Percentiles rank a stretch among this genome's conserved stretches.
Evolutionary conservation across 2,329 filamentous ascomycete genomes (phyloP).

Genomic region (Phaeoacremonium minimum): DNA sequence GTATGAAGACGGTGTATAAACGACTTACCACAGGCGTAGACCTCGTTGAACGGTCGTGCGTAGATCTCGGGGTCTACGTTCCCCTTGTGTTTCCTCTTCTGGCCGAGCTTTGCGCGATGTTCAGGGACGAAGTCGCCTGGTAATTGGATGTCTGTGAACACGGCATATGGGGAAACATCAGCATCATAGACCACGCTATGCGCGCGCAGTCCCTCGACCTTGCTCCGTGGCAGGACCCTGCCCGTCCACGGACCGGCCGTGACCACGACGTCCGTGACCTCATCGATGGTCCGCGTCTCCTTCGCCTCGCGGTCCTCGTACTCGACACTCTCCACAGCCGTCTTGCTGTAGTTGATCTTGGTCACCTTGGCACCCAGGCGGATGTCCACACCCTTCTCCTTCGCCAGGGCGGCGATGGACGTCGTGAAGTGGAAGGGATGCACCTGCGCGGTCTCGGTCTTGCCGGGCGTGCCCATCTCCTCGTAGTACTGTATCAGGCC

Average conservation of each 20-base stretch:
- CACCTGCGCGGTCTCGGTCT: constrained; percentile 82
- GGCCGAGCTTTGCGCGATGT: constrained; percentile 40
- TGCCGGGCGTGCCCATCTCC: constrained; percentile 68
- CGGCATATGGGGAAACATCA: constrained; percentile 66
- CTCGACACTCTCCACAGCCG: constrained; percentile 52
- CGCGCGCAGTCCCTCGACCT: constrained; percentile 54
- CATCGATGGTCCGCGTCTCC: constrained; percentile 27
- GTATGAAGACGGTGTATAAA: background rate
- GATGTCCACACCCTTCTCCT: constrained; percentile 64
- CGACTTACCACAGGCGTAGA: constrained; percentile 79
- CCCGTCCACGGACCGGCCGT: constrained; percentile 47
- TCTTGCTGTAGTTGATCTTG: constrained; percentile 51
- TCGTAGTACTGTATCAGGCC: constrained; percentile 67
- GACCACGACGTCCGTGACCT: constrained; percentile 50
- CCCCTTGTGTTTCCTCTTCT: constrained; percentile 51
- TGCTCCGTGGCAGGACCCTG: constrained; percentile 50
- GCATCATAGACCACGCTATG: constrained; percentile 64
- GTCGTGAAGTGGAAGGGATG: constrained; percentile 91
- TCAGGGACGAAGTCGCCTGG: constrained; percentile 58
- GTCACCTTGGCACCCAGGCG: constrained; percentile 64
- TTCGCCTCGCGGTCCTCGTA: constrained; percentile 46
- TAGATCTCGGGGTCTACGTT: constrained; percentile 89
- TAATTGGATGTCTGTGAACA: constrained; percentile 83
- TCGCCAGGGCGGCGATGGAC: constrained; percentile 72
- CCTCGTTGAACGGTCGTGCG: constrained; percentile 79